These are phyloP conservation scores for Puccinia triticina DNA, from an alignment of 1,284 basidiomycete species.

Conservation along the genomic window DNA sequence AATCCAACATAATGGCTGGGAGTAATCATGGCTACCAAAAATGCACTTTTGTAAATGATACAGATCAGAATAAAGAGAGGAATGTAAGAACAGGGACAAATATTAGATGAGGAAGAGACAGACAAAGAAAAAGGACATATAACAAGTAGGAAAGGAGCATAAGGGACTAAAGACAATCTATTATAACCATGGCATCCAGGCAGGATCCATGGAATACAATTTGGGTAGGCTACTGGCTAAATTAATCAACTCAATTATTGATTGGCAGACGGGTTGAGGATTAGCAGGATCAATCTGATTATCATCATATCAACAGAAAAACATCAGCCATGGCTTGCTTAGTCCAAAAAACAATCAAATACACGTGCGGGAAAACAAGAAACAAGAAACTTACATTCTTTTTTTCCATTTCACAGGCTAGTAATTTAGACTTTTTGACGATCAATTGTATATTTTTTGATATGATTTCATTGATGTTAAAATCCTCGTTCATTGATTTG, in stretches of 20 bases:
- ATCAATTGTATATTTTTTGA: conserved; percentile 76
- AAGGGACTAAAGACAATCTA: neutral
- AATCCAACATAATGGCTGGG: no score
- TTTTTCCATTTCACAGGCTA: conserved; percentile 81
- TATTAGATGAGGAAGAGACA: neutral
- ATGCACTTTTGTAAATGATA: neutral
- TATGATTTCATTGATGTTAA: conserved; percentile 71
- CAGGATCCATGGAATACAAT: conserved; percentile 70
- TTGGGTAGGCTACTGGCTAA: conserved; percentile 65
- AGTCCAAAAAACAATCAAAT: conserved; percentile 31
- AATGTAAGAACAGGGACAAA: neutral
- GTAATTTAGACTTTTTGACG: conserved; percentile 79
- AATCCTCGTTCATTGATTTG: conserved; percentile 62
- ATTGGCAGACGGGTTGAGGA: conserved; percentile 72
- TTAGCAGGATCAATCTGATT: conserved; percentile 52
- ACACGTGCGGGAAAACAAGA: neutral
- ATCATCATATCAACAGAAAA: conserved; percentile 48
- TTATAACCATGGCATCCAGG: conserved; percentile 72
- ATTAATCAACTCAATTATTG: conserved; percentile 80
- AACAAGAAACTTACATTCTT: conserved; percentile 68
- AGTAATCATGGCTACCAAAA: neutral
- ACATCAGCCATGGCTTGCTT: conserved; percentile 10
- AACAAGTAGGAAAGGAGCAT: neutral
- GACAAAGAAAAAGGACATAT: neutral
- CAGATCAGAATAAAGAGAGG: neutral